Evolutionary conservation across 1,284 basidiomycete genomes (phyloP).

Genomic region (Pseudozyma thailandica): DNA sequence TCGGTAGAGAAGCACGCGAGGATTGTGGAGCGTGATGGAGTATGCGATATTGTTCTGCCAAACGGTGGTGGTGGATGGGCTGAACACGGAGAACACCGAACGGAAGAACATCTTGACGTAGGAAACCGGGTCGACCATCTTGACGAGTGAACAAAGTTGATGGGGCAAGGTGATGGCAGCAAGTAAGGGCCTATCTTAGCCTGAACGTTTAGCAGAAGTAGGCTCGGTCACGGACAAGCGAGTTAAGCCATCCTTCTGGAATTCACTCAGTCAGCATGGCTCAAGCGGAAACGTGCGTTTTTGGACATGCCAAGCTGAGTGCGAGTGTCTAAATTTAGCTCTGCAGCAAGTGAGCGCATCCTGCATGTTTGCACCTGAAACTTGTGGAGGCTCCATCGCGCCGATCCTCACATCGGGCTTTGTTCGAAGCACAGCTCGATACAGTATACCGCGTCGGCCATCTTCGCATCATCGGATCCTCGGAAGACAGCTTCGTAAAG

Average conservation of each 20-base stretch:
- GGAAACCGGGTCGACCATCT: slow-evolving; percentile 41
- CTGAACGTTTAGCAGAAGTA: too few species aligned
- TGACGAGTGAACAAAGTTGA: slow-evolving; percentile 2
- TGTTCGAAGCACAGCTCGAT: not conserved
- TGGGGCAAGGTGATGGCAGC: too few species aligned
- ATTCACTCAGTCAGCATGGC: not conserved
- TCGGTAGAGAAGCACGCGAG: slow-evolving; percentile 53
- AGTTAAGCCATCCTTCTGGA: too few species aligned
- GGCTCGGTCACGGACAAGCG: too few species aligned
- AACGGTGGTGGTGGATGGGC: slow-evolving; percentile 36
- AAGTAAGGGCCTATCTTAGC: too few species aligned
- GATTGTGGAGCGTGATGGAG: slow-evolving; percentile 51
- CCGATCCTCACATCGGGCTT: not conserved
- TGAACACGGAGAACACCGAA: slow-evolving; percentile 43
- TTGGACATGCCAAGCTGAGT: not conserved
- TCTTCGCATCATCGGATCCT: slow-evolving; percentile 42
- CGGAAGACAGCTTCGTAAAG: slow-evolving; percentile 16
- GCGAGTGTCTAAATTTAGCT: slow-evolving; percentile 10
- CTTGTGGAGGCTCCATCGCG: slow-evolving; percentile 16
- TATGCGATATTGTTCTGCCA: slow-evolving; percentile 49
- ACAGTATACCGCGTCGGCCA: slow-evolving; percentile 13
- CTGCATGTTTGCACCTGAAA: slow-evolving; percentile 2
- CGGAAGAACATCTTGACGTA: slow-evolving; percentile 47
- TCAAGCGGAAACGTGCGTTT: too few species aligned
- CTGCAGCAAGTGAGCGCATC: slow-evolving; percentile 10